Evolutionary conservation across 2,329 filamentous ascomycete genomes (phyloP).

Genomic region (Beauveria caledonica): DNA sequence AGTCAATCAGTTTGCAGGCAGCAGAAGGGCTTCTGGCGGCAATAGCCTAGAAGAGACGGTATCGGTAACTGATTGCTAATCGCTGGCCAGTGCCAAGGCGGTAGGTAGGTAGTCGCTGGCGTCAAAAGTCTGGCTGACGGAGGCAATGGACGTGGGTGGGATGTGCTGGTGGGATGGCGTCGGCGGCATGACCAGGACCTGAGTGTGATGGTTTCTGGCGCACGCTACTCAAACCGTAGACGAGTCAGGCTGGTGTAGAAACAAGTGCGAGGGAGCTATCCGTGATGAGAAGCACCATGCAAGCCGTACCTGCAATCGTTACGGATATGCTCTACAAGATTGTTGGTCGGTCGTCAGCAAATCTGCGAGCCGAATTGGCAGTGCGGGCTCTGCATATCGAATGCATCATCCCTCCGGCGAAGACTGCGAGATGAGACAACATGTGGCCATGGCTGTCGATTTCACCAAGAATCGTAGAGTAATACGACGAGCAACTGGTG

Average conservation of each 20-base stretch:
- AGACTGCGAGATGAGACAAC: slow-evolving; percentile 2
- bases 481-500: background rate
- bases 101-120: background rate
- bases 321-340: background rate
- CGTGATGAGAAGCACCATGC: background rate
- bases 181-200: background rate
- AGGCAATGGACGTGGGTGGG: background rate
- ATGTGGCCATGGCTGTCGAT: background rate
- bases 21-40: background rate
- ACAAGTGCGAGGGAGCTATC: background rate
- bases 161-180: background rate
- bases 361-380: background rate
- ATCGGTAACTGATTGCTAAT: background rate
- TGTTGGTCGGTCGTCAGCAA: slow-evolving; percentile 7
- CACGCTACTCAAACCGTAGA: background rate
- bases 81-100: no score
- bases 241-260: slow-evolving; percentile 5
- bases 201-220: background rate
- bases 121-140: background rate
- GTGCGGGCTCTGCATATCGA: background rate
- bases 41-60: background rate
- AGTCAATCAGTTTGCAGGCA: background rate
- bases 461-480: background rate
- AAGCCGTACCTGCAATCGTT: background rate
- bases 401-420: background rate